Percentiles rank a stretch among this genome's conserved stretches.
Conservation (phyloP, 2,329 filamentous ascomycete genomes). For the Aspergillus aculeatus region DNA sequence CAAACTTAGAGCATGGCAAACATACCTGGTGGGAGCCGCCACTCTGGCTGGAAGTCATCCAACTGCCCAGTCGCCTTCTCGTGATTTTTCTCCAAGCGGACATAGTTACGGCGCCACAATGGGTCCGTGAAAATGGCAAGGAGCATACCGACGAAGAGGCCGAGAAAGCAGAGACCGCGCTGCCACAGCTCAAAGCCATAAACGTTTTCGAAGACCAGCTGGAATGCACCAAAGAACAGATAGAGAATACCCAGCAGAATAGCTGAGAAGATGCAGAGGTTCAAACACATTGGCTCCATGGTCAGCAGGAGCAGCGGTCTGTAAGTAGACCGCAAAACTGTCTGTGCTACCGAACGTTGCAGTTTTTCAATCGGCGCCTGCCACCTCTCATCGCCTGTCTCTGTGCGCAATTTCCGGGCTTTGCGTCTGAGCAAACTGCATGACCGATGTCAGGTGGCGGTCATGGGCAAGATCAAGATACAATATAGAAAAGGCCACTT, state of each 20-base stretch:
- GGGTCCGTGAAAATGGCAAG: constrained; percentile 47
- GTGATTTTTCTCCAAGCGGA: constrained; percentile 41
- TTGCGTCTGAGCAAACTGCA: constrained; percentile 65
- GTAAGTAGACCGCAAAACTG: constrained; percentile 59
- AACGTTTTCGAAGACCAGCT: constrained; percentile 70
- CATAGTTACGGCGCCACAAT: constrained; percentile 48
- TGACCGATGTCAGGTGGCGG: constrained; percentile 29
- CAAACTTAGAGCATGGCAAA: constrained; percentile 15
- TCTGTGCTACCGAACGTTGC: constrained; percentile 64
- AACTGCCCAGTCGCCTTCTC: constrained; percentile 32
- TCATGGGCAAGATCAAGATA: background rate
- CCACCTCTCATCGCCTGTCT: constrained; percentile 76
- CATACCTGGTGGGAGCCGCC: constrained; percentile 69
- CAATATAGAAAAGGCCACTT: constrained; percentile 15
- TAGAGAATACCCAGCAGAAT: constrained; percentile 86
- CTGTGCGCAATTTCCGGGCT: constrained; percentile 65
- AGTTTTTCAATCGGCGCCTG: constrained; percentile 73
- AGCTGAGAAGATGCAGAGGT: constrained; percentile 77
- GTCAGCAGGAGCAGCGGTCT: constrained; percentile 74
- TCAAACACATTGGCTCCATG: constrained; percentile 81
- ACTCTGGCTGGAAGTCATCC: constrained; percentile 74
- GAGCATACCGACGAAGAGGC: constrained; percentile 49
- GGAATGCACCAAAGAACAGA: constrained; percentile 87
- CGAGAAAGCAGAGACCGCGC: constrained; percentile 72
- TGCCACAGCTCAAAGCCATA: constrained; percentile 79